Evolutionary conservation across 148 eudicot genomes (phyloP).

Genomic region (Camellia japonica): DNA sequence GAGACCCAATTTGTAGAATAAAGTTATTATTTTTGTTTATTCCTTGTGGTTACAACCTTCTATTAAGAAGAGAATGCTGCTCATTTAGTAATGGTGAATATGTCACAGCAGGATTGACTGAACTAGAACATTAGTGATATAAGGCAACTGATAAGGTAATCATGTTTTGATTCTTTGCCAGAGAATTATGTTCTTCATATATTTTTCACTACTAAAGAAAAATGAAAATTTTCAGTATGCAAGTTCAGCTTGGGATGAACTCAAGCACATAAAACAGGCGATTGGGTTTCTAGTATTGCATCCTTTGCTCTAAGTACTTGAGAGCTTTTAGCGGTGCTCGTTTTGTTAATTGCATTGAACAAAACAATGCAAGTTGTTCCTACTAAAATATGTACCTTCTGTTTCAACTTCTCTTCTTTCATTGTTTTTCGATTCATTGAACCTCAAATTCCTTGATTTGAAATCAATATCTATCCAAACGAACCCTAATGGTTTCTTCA

Average conservation of each 20-base stretch:
- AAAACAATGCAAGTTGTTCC: neutral
- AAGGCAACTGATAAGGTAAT: constrained; percentile 78
- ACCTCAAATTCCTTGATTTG: no score
- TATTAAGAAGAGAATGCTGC: constrained; percentile 89
- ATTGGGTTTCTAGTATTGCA: constrained; percentile 77
- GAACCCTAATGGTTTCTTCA: no score
- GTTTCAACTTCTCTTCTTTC: no score
- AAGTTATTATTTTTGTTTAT: constrained; percentile 10
- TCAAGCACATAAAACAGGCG: constrained; percentile 87
- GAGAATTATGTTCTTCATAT: neutral
- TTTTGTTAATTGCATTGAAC: no score
- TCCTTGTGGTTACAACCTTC: constrained; percentile 51
- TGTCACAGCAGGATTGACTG: constrained; percentile 72
- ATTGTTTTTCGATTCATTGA: no score
- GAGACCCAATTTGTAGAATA: constrained; percentile 9
- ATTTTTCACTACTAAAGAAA: constrained; percentile 19
- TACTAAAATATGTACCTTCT: neutral
- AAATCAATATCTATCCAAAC: no score
- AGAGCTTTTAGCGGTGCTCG: neutral
- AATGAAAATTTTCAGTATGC: constrained; percentile 51
- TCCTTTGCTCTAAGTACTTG: constrained; percentile 4
- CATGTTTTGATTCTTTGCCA: constrained; percentile 4
- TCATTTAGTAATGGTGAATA: constrained; percentile 83
- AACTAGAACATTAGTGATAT: constrained; percentile 73
- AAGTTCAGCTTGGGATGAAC: constrained; percentile 90